Percentiles rank a stretch among this genome's conserved stretches.
Conservation (phyloP, 2,329 filamentous ascomycete species). For the Penicillium sp. region DNA sequence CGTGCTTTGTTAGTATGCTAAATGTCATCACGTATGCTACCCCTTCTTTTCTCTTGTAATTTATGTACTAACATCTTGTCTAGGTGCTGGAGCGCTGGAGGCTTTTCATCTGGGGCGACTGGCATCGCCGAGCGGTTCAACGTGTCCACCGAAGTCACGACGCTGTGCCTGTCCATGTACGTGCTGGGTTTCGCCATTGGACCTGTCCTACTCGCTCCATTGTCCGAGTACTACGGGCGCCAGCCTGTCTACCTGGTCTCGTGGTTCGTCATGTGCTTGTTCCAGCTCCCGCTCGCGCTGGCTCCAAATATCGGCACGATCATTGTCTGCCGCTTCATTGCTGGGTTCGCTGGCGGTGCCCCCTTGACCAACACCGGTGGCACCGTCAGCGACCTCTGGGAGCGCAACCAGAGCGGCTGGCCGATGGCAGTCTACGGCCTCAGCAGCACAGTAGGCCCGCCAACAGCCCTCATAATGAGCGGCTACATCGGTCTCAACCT, state of each 20-base stretch:
- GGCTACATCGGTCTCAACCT: conserved; percentile 37
- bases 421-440: conserved; percentile 44
- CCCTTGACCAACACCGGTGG: conserved; percentile 41
- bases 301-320: conserved; percentile 37
- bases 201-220: conserved; percentile 36
- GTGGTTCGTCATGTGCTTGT: conserved; percentile 38
- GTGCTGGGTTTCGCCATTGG: conserved; percentile 36
- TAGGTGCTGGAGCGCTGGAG: conserved; percentile 34
- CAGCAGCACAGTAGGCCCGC: conserved; percentile 42
- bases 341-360: conserved; percentile 37
- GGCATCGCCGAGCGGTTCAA: conserved; percentile 32
- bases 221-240: conserved; percentile 44
- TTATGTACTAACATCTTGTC: background rate
- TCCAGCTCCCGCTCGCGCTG: conserved; percentile 35
- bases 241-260: conserved; percentile 40
- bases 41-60: background rate
- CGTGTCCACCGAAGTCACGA: conserved; percentile 37
- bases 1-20: conserved; percentile 44
- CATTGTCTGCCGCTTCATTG: conserved; percentile 35
- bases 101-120: conserved; percentile 35
- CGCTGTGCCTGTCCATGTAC: conserved; percentile 39
- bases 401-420: conserved; percentile 35
- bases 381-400: conserved; percentile 39
- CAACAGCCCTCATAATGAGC: conserved; percentile 39
- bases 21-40: conserved; percentile 34